Conservation (phyloP, 2,329 filamentous ascomycete genomes). For the Aspergillus sp. region DNA sequence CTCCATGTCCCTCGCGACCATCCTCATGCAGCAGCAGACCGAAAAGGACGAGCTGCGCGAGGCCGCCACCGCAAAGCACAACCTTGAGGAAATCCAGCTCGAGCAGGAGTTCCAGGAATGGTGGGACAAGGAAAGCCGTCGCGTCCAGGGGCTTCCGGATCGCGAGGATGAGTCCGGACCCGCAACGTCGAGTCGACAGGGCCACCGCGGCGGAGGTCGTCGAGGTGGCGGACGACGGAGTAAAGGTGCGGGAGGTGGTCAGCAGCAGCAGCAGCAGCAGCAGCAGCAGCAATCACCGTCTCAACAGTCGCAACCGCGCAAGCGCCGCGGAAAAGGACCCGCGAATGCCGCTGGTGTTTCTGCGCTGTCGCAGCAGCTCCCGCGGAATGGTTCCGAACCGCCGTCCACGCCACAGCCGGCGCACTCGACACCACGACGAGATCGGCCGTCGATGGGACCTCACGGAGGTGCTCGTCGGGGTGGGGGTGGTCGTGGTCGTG, state of each 20-base stretch:
- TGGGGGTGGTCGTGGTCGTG: not conserved
- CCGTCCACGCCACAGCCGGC: constrained; percentile 8
- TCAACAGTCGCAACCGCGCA: constrained; percentile 8
- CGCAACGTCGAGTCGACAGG: constrained; percentile 13
- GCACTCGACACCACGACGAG: constrained; percentile 9
- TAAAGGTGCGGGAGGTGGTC: not conserved
- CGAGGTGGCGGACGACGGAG: not conserved
- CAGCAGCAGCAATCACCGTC: not conserved
- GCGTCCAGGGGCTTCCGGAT: constrained; percentile 34
- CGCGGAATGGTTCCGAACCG: constrained; percentile 5
- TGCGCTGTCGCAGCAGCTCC: constrained; percentile 9
- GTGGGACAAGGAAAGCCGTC: constrained; percentile 41
- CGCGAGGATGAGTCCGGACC: constrained; percentile 13
- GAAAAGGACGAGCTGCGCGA: constrained; percentile 83
- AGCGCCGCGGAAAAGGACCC: constrained; percentile 13
- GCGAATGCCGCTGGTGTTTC: constrained; percentile 4
- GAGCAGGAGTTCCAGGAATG: constrained; percentile 91
- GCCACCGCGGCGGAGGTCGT: constrained; percentile 5
- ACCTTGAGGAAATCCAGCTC: constrained; percentile 89
- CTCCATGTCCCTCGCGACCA: constrained; percentile 79
- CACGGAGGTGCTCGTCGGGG: not conserved
- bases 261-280: constrained; percentile 3
- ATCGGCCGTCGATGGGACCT: constrained; percentile 1
- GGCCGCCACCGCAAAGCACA: constrained; percentile 76
- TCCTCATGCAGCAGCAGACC: constrained; percentile 79